Evolutionary conservation across 495 filamentous ascomycete genomes (phyloP).

Genomic region (Aspergillus olivimuriae): DNA sequence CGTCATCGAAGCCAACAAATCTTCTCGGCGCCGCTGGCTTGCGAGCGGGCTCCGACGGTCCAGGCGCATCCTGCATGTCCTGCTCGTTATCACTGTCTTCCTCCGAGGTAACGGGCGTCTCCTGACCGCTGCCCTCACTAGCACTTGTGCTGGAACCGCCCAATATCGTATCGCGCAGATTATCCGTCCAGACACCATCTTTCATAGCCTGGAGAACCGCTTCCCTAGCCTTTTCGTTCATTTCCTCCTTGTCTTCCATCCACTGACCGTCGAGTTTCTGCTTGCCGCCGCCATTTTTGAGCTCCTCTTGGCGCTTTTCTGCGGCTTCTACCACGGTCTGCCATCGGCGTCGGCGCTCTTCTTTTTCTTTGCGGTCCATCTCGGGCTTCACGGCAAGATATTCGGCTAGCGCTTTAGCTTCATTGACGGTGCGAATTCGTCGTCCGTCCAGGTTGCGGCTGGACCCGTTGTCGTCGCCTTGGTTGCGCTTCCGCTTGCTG

Average conservation of each 20-base stretch:
- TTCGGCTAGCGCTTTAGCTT: slow-evolving; percentile 90
- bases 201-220: slow-evolving; percentile 76
- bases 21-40: slow-evolving; percentile 34
- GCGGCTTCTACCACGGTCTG: slow-evolving; percentile 76
- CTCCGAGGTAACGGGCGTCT: slow-evolving; percentile 34
- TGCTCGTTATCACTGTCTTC: slow-evolving; percentile 46
- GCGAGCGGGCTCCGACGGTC: slow-evolving; percentile 17
- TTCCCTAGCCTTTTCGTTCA: slow-evolving; percentile 72
- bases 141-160: slow-evolving; percentile 44
- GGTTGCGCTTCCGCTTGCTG: slow-evolving; percentile 77
- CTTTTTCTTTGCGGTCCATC: slow-evolving; percentile 89
- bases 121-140: slow-evolving; percentile 40
- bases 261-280: slow-evolving; percentile 80
- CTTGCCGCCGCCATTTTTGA: slow-evolving; percentile 58
- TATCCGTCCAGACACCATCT: slow-evolving; percentile 48
- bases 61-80: slow-evolving; percentile 22
- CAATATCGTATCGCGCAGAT: slow-evolving; percentile 35
- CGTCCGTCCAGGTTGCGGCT: slow-evolving; percentile 91
- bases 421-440: slow-evolving; percentile 81
- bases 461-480: slow-evolving; percentile 78
- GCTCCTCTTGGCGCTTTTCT: slow-evolving; percentile 73
- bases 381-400: slow-evolving; percentile 94
- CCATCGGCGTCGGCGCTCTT: slow-evolving; percentile 73
- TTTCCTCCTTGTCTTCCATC: slow-evolving; percentile 88
- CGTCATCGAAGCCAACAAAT: slow-evolving; percentile 85